Percentiles rank a stretch among this genome's conserved stretches.
Evolutionary conservation across 495 filamentous ascomycete genomes (phyloP).

Genomic region (Neurospora sublineolata): DNA sequence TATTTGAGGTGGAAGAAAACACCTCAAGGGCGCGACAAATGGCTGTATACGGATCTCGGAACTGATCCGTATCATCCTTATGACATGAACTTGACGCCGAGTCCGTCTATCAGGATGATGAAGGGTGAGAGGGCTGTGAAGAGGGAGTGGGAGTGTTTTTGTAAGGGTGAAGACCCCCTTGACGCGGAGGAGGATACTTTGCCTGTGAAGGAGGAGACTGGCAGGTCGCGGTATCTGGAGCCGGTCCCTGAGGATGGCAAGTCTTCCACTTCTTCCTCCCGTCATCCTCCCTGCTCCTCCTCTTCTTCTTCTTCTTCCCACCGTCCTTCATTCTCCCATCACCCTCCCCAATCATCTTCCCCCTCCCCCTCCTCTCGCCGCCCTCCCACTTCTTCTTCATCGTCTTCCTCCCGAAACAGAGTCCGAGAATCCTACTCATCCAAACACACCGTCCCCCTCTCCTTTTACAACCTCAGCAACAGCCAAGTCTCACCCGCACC

Average conservation of each 20-base stretch:
- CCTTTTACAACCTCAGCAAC: background rate
- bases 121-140: constrained; percentile 3
- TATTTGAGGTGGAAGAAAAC: background rate
- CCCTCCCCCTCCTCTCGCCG: constrained; percentile 2
- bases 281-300: background rate
- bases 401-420: background rate
- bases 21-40: background rate
- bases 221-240: background rate
- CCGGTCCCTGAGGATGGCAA: background rate
- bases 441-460: constrained; percentile 44
- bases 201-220: background rate
- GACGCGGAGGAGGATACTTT: background rate
- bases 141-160: background rate
- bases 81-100: background rate
- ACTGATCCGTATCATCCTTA: background rate
- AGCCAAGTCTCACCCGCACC: background rate
- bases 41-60: background rate
- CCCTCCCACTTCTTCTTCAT: background rate
- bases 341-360: background rate
- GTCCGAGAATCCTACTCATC: constrained; percentile 23
- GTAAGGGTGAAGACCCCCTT: background rate
- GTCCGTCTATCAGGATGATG: constrained; percentile 7
- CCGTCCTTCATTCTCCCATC: background rate
- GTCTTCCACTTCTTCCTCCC: background rate
- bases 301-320: background rate